Evolutionary conservation across 2,329 filamentous ascomycete genomes (phyloP).

Genomic region (Fusarium musae): DNA sequence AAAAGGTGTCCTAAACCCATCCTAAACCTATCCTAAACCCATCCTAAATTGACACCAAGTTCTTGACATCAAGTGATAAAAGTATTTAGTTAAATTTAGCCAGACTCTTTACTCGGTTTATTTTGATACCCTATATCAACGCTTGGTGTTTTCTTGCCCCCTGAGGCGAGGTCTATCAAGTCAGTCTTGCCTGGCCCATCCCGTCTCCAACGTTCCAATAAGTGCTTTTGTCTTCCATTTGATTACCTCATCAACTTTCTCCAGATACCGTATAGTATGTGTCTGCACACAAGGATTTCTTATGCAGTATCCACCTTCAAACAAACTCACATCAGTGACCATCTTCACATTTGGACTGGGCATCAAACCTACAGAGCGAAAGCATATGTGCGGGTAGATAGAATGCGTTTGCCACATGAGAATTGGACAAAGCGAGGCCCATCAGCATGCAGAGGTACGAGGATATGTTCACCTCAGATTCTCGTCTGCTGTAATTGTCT

Average conservation of each 20-base stretch:
- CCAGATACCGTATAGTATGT: background rate
- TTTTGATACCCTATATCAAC: too few relatives aligned
- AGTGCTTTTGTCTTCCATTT: constrained; percentile 3
- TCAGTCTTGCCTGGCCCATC: background rate
- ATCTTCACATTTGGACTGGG: fast-evolving
- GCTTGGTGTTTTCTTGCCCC: too few relatives aligned
- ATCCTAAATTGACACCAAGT: too few relatives aligned
- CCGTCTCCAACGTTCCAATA: background rate
- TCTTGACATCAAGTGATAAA: too few relatives aligned
- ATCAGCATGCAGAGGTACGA: background rate
- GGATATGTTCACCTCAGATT: background rate
- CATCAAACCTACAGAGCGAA: background rate
- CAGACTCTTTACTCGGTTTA: too few relatives aligned
- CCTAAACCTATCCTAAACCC: too few relatives aligned
- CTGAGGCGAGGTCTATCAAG: too few relatives aligned
- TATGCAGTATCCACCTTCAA: constrained; percentile 5
- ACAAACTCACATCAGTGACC: fast-evolving
- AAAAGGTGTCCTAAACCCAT: too few relatives aligned
- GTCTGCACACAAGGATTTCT: background rate
- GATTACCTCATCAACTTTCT: background rate
- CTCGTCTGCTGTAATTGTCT: background rate
- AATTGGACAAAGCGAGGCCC: background rate
- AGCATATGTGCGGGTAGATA: constrained; percentile 10
- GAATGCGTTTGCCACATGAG: background rate
- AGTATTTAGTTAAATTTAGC: too few relatives aligned